Base-by-base conservation (phyloP, 2,329 filamentous ascomycete genomes). In the Biscogniauxia sp. region DNA sequence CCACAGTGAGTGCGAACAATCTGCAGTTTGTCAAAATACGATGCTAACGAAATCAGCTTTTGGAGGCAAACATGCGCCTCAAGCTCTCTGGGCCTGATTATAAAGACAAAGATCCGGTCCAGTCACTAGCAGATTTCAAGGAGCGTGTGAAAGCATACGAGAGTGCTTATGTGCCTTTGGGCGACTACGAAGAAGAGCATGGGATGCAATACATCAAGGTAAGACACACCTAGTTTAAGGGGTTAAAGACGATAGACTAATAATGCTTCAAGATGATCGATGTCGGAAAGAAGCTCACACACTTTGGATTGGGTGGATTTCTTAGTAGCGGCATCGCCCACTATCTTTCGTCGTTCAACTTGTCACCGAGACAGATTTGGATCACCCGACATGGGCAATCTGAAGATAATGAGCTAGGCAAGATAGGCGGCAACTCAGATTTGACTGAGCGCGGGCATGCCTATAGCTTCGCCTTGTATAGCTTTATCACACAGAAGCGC, bases 21-120 rank as follows among this genome's bases (percentile, higher is more conserved):
- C 8, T 53, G 13, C 26, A 49, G 55, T 26, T 53, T 5, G 1
- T 17, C 13, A 28, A 3, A 25, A 9, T 19, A 15, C 6, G 41
- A 41, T 28, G 25, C 51, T 64, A 23, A 68, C 58, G 25, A 45
- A 19, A n/a, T 51, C 62, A 87, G 75, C 80, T 98, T 25, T 82
- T 98, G 45, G 93, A 98, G 75, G 92, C 93, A 19, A 98, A 98
- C 72, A 98, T 98, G 93, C 92, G 94, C 26, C 80, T 98, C 64
- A 98, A 98, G 80, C 86, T 98, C 6, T 96, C 92, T 3, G 95
- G 95, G 0, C 95, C 95, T 0, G 95, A 99, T 75, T 99, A 99
- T 79, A 92, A 90, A 70, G 92, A 92, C 73, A 96, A 97, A 77
- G 94, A 99, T 69, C 94, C 95, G 0, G 78, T 86, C 58, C 87